Evolutionary conservation across 768 basidiomycete genomes (phyloP).

Genomic region (Leucocoprinus sp.): DNA sequence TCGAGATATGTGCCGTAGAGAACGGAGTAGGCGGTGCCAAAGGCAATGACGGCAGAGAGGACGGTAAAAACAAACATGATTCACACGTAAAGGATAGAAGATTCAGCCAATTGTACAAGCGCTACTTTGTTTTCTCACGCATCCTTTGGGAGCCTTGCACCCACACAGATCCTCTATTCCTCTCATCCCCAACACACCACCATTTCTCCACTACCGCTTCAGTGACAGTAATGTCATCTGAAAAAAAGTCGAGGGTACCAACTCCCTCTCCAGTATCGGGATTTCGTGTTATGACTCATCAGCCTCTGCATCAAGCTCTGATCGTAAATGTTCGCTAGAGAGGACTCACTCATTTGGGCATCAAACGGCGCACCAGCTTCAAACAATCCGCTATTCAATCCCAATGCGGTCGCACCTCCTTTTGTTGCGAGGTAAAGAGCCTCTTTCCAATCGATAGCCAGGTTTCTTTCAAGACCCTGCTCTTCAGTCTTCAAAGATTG

Average conservation of each 20-base stretch:
- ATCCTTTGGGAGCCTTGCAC: conserved; percentile 46
- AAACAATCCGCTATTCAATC: conserved; percentile 49
- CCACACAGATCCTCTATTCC: conserved; percentile 67
- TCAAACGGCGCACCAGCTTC: conserved; percentile 60
- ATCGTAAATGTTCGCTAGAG: not conserved
- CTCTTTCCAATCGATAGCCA: conserved; percentile 76
- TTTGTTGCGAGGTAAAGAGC: conserved; percentile 73
- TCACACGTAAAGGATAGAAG: no score
- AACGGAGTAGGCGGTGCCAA: conserved; percentile 63
- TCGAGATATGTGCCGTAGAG: conserved; percentile 65
- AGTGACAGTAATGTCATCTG: conserved; percentile 18
- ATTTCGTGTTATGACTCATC: conserved; percentile 41
- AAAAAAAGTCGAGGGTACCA: conserved; percentile 69
- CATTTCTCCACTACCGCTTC: conserved; percentile 73
- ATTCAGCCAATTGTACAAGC: no score
- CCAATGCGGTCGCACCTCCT: conserved; percentile 69
- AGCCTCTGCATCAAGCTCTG: conserved; percentile 4
- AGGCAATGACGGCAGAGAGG: conserved; percentile 38
- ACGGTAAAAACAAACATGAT: conserved; percentile 31
- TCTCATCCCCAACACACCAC: conserved; percentile 77
- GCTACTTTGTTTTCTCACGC: not conserved
- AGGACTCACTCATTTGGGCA: conserved; percentile 60
- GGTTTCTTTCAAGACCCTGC: conserved; percentile 3
- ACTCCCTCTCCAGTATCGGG: conserved; percentile 31
- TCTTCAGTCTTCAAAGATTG: not conserved